Base-by-base conservation (phyloP, 2,329 filamentous ascomycete species). In the Pezicula carpinea region DNA sequence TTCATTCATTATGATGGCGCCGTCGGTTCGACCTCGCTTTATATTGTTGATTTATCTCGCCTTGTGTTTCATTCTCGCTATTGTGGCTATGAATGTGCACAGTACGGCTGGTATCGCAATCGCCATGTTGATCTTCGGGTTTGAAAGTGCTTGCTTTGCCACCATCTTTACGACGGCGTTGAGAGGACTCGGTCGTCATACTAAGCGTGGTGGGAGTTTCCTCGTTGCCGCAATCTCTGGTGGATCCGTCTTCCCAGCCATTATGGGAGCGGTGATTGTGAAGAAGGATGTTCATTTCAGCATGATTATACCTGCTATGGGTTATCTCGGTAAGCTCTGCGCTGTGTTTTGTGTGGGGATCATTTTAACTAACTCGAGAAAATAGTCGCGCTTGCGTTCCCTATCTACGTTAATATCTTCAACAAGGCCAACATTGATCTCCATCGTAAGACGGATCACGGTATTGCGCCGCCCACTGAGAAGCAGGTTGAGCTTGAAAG, bases 101-200 rank as follows among this genome's bases (percentile, higher is more conserved):
- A 71, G 67, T 15, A 68, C 73, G 54, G 64, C 62, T 1, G 76
- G 75, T 39, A 67, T 80, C 52, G 69, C 73, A 6, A 81, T 89
- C 74, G 75, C 89, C 33, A 86, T 80, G 64, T 53, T 88, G 6
- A 80, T 83, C 4, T 72, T 90, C 17, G 89, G 89, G 70, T 91
- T 89, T 65, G 87, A 89, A 67, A 84, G 79, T 8, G 85, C 88
- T 61, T 85, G 83, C 63, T 91, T 91, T 72, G 86, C 87, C 0
- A 89, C 86, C n/a, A 90, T 91, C 60, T 81, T 91, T 21, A 85
- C 86, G 0, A 72, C 90, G 2, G 84, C 84, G 10, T 87, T 90
- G 72, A 77, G 85, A 23, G 86, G 85, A 3, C 73, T 90, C 2
- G 87, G 87, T 10, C 77, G 82, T n/a, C 83, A 91, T 67, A 87